Evolutionary conservation across 495 filamentous ascomycete species (phyloP), one percentile per base, ranked within the genome.

Genomic region (Talaromyces thailandensis): DNA sequence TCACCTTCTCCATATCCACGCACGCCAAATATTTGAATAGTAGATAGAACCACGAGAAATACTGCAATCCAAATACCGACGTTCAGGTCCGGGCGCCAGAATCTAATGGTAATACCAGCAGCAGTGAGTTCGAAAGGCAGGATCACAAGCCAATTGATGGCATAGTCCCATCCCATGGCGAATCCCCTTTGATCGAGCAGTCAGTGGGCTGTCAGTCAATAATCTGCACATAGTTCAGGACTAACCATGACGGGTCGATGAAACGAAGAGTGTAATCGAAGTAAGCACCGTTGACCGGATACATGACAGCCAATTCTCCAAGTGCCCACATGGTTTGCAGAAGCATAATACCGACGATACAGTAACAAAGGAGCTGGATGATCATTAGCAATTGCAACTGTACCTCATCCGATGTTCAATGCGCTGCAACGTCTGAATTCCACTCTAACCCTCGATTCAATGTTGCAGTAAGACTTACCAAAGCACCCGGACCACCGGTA

Each of bases 61-160:
- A 91, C 77, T 62, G 90, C 84, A 64, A 93, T 80, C 64, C 86
- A 76, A 11, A 90, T 85, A 6, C 70, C 83, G 55, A 79, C 72
- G 60, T 82, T 87, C 24, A 87, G 71, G 48, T 79, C 71, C 6
- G 73, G 70, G 28, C 70, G 62, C 92, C 92, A 96, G 63, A 81
- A 90, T 53, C 87, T 76, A n/a, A 96, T 83, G 3, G 93, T 86
- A 7, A 94, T 71, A 60, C 88, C 84, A 25, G 89, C 87, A 32
- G 90, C 92, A 0, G 89, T 93, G 35, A 93, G 75, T 68, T 95
- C 89, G 43, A 79, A 74, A 2, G 76, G 78, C n/a, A 76, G 66
- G 28, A 65, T 80, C 45, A 79, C 71, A 71, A 88, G 88, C 88
- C 88, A 91, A 67, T 82, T 78, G 56, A 88, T 75, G 60, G 85